Conservation (phyloP, 768 basidiomycete species). For the Agaricus blazei region DNA sequence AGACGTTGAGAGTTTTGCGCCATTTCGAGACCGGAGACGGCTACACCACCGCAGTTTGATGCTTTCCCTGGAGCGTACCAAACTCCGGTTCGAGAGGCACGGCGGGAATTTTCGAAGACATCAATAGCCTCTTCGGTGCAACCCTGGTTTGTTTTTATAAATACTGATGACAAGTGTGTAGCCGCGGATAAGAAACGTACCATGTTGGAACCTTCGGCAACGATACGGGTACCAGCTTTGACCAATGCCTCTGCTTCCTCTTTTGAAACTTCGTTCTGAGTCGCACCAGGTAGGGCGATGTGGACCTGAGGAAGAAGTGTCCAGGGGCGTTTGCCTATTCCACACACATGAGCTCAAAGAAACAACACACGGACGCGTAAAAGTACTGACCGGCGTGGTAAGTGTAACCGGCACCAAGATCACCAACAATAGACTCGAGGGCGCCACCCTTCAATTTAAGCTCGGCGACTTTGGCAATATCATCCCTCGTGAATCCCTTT, state of each 20-base stretch:
- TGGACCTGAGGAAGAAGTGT: constrained; percentile 56
- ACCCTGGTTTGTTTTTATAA: constrained; percentile 28
- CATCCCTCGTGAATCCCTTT: constrained; percentile 52
- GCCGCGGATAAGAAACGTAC: constrained; percentile 13
- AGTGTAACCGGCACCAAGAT: constrained; percentile 30
- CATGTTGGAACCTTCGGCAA: constrained; percentile 79
- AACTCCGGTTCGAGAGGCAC: constrained; percentile 38
- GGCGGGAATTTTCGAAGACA: constrained; percentile 62
- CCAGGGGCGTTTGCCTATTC: constrained; percentile 58
- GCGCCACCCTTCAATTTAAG: constrained; percentile 53
- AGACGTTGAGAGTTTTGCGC: constrained; percentile 70
- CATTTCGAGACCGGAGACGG: constrained; percentile 77
- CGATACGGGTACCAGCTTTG: constrained; percentile 62
- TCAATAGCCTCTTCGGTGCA: constrained; percentile 70
- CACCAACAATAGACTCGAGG: constrained; percentile 32
- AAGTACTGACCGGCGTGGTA: constrained; percentile 38
- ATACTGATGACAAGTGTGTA: not conserved
- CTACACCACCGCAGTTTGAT: constrained; percentile 70
- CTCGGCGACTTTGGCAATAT: constrained; percentile 44
- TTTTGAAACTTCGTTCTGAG: constrained; percentile 65
- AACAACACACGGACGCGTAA: not conserved
- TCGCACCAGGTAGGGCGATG: constrained; percentile 66
- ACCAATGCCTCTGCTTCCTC: constrained; percentile 69
- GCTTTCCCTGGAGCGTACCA: constrained; percentile 77
- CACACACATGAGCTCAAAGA: not conserved